Conservation (phyloP, 2,329 filamentous ascomycete genomes). For the Cercospora canescens region DNA sequence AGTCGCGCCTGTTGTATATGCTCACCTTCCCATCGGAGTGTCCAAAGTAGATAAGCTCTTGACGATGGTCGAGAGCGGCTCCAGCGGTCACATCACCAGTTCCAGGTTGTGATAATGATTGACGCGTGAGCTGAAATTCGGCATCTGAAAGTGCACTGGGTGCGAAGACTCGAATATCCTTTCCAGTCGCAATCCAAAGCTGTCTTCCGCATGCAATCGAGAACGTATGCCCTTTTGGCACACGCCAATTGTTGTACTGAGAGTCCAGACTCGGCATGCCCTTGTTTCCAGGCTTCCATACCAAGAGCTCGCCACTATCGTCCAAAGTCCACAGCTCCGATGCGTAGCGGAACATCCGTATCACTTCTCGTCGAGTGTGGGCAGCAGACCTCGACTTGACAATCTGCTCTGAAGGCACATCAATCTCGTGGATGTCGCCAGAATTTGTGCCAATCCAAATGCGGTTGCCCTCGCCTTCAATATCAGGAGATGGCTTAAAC, state of each 20-base stretch:
- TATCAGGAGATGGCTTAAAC: conserved; percentile 79
- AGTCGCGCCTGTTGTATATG: conserved; percentile 80
- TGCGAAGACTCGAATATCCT: conserved; percentile 80
- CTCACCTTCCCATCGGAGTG: conserved; percentile 93
- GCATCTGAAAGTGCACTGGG: conserved; percentile 67
- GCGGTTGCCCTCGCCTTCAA: conserved; percentile 76
- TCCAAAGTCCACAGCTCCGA: conserved; percentile 95
- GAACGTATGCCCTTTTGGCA: conserved; percentile 80
- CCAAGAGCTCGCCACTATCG: conserved; percentile 79
- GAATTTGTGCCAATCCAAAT: conserved; percentile 89
- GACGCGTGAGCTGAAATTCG: conserved; percentile 73
- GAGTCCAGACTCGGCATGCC: conserved; percentile 73
- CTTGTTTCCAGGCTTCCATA: conserved; percentile 78
- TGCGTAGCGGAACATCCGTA: conserved; percentile 80
- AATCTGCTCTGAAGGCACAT: conserved; percentile 72
- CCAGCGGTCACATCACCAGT: conserved; percentile 88
- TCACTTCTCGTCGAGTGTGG: conserved; percentile 76
- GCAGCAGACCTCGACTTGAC: conserved; percentile 67
- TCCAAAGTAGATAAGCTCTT: conserved; percentile 82
- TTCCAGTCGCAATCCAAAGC: conserved; percentile 85
- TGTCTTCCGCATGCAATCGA: conserved; percentile 83
- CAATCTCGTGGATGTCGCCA: conserved; percentile 87
- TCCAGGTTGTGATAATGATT: conserved; percentile 68
- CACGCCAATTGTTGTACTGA: conserved; percentile 73
- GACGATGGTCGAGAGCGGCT: conserved; percentile 70